Evolutionary conservation across 345 rosid genomes (phyloP).

Genomic region (Hibiscus trionum): DNA sequence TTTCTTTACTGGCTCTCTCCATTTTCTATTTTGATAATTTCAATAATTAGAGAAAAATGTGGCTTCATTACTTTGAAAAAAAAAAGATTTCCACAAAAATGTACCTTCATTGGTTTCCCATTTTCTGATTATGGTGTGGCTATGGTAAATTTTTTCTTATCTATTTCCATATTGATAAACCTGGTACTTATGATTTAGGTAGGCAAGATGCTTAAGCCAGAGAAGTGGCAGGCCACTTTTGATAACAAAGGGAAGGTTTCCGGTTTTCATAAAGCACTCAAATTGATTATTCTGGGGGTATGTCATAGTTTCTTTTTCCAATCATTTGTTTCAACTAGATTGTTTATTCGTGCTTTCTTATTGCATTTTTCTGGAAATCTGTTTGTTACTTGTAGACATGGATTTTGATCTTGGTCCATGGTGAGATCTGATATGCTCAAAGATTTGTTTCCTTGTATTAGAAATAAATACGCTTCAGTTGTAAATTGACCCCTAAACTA

Average conservation of each 20-base stretch:
- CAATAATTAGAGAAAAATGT: not conserved
- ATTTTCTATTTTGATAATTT: not conserved
- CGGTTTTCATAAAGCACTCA: conserved; percentile 72
- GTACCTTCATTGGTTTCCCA: not conserved
- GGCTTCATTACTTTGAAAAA: not conserved
- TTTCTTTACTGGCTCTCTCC: not conserved
- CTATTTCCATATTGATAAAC: not conserved
- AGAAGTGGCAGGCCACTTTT: conserved; percentile 76
- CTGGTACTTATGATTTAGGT: conserved; percentile 30
- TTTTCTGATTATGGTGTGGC: not conserved
- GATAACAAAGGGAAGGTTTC: conserved; percentile 72
- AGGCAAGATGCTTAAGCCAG: conserved; percentile 79
- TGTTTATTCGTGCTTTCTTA: not conserved
- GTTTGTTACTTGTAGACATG: not conserved
- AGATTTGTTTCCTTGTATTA: not conserved
- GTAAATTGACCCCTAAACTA: no score
- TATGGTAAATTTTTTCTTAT: not conserved
- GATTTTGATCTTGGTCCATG: not conserved
- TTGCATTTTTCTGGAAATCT: not conserved
- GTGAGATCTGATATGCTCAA: not conserved
- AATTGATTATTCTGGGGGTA: conserved; percentile 73
- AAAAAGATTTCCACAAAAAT: not conserved
- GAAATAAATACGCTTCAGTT: not conserved
- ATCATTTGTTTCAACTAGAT: not conserved
- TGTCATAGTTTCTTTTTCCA: conserved; percentile 20